These are phyloP conservation scores for Cyclotella cryptica DNA, from an alignment of 108 stramenopile genomes.

Conservation along the genomic window DNA sequence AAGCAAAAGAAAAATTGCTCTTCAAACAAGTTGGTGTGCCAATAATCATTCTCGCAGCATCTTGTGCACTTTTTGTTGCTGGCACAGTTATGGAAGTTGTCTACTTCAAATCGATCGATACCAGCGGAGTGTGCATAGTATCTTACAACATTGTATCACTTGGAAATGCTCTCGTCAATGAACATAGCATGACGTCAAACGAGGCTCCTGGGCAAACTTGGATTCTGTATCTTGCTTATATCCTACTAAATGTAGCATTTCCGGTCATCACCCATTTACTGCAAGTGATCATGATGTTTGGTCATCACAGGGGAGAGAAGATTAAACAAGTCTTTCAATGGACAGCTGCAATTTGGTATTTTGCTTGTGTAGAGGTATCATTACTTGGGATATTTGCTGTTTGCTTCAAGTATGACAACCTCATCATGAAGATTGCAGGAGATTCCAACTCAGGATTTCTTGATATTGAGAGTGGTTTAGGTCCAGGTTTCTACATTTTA, in stretches of 20 bases:
- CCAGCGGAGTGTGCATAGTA: constrained; percentile 24
- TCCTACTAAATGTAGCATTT: constrained; percentile 42
- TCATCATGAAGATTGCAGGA: constrained; percentile 50
- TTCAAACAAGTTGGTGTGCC: constrained; percentile 30
- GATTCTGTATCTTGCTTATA: constrained; percentile 43
- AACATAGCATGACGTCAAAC: constrained; percentile 42
- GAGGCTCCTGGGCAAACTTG: constrained; percentile 45
- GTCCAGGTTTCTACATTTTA: constrained; percentile 55
- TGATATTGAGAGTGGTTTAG: constrained; percentile 45
- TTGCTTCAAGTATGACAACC: constrained; percentile 51
- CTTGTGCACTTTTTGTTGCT: constrained; percentile 36
- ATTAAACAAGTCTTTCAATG: constrained; percentile 30
- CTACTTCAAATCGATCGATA: constrained; percentile 43
- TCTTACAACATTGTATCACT: constrained; percentile 56
- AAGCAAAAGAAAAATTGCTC: constrained; percentile 10
- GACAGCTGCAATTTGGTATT: constrained; percentile 49
- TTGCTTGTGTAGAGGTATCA: constrained; percentile 55
- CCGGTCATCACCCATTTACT: constrained; percentile 51
- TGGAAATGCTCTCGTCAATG: constrained; percentile 46
- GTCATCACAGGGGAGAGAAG: constrained; percentile 21
- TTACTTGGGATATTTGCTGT: constrained; percentile 55
- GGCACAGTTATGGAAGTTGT: constrained; percentile 47
- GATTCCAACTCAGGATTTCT: constrained; percentile 46
- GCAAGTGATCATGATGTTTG: constrained; percentile 43
- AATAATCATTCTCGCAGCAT: constrained; percentile 12